phyloP scores from a whole-genome alignment of 352 stramenopile species.

The Phytophthora brassicae region DNA sequence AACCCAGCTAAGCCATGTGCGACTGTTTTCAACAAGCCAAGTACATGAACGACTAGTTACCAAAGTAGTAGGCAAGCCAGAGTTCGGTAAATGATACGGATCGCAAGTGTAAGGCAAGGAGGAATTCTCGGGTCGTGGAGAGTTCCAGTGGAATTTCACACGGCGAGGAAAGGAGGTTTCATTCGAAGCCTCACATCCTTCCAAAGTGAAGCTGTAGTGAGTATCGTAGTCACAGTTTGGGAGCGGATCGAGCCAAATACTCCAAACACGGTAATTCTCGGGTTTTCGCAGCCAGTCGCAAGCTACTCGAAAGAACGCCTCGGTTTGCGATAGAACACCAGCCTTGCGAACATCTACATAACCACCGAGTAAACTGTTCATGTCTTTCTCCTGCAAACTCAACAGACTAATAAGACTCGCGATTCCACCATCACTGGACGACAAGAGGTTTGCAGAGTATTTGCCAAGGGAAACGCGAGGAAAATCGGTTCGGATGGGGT shows the following conservation, averaged over 20 bases:
- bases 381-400: constrained; percentile 20
- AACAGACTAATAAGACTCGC: constrained; percentile 23
- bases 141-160: constrained; percentile 37
- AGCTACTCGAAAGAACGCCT: constrained; percentile 37
- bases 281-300: constrained; percentile 45
- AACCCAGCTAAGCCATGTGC: constrained; percentile 42
- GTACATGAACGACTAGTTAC: constrained; percentile 40
- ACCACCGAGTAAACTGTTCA: constrained; percentile 22
- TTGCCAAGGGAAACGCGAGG: constrained; percentile 37
- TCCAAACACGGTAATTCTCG: constrained; percentile 45
- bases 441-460: constrained; percentile 28
- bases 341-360: constrained; percentile 5
- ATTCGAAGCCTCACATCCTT: constrained; percentile 24
- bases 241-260: constrained; percentile 36
- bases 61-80: constrained; percentile 23
- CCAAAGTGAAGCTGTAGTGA: constrained; percentile 36
- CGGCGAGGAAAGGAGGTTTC: constrained; percentile 28
- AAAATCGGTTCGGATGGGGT: constrained; percentile 47
- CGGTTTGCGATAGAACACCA: constrained; percentile 12
- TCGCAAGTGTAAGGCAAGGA: constrained; percentile 49
- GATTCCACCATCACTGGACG: constrained; percentile 18
- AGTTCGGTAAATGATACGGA: constrained; percentile 15
- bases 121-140: constrained; percentile 35
- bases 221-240: constrained; percentile 36
- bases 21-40: constrained; percentile 36